Conservation (phyloP, 805 yeast species). For the Teunomyces lycoperdinae region DNA sequence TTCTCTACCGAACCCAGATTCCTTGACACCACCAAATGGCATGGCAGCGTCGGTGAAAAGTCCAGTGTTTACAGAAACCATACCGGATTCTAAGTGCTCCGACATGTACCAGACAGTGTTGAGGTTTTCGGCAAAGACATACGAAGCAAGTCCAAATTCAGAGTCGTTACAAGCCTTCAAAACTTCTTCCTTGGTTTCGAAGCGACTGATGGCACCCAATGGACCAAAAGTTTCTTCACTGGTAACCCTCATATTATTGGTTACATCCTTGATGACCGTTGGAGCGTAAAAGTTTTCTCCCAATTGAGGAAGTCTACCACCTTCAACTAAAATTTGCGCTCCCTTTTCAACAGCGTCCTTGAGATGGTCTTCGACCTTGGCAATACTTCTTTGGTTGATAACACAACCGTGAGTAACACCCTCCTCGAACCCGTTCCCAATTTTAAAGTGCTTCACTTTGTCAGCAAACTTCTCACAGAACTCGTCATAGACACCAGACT, state of each 20-base stretch:
- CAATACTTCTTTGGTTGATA: conserved; percentile 49
- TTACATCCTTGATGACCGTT: conserved; percentile 50
- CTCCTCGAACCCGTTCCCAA: conserved; percentile 56
- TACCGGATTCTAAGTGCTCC: conserved; percentile 60
- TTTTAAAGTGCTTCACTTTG: conserved; percentile 44
- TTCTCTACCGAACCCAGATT: conserved; percentile 70
- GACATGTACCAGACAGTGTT: conserved; percentile 51
- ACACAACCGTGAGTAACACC: conserved; percentile 56
- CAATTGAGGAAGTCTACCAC: conserved; percentile 49
- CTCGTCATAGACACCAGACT: conserved; percentile 46
- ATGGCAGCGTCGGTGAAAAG: conserved; percentile 53
- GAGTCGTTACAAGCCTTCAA: conserved; percentile 53
- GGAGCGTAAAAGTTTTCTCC: conserved; percentile 57
- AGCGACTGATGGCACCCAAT: conserved; percentile 54
- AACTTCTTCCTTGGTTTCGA: conserved; percentile 53
- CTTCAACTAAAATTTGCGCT: conserved; percentile 48
- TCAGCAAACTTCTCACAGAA: conserved; percentile 44
- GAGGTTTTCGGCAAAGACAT: conserved; percentile 52
- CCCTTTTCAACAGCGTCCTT: conserved; percentile 55
- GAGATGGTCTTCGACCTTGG: conserved; percentile 53
- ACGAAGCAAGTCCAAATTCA: conserved; percentile 57
- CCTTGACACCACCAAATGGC: conserved; percentile 62
- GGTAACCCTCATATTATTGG: conserved; percentile 48
- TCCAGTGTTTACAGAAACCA: conserved; percentile 63
- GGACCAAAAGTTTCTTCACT: conserved; percentile 68